Conservation (phyloP, 768 basidiomycete genomes). For the Leccinum fibrillosum region DNA sequence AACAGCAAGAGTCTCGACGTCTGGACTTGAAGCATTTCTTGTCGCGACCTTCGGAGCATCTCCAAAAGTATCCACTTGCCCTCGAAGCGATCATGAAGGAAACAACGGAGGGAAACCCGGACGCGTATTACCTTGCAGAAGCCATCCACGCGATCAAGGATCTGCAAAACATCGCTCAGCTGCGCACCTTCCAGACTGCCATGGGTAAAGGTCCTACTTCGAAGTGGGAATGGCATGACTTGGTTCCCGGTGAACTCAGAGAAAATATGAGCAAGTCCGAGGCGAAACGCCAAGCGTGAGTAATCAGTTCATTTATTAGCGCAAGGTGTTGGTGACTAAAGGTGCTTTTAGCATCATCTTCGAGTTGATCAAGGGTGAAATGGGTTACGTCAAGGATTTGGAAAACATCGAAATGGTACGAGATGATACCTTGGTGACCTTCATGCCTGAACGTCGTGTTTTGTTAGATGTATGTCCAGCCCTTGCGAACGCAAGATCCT, state of each 20-base stretch:
- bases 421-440: conserved; percentile 16
- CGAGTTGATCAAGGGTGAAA: conserved; percentile 92
- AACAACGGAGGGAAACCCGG: conserved; percentile 77
- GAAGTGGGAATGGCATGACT: conserved; percentile 90
- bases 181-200: conserved; percentile 87
- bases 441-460: conserved; percentile 3
- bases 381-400: conserved; percentile 91
- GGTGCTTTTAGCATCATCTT: conserved; percentile 71
- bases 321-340: neutral
- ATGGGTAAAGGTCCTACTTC: conserved; percentile 78
- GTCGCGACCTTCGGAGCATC: conserved; percentile 58
- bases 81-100: conserved; percentile 85
- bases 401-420: conserved; percentile 76
- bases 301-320: conserved; percentile 4
- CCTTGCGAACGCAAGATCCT: conserved; percentile 68
- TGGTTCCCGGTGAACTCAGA: conserved; percentile 68
- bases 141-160: conserved; percentile 83
- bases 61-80: conserved; percentile 70
- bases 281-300: conserved; percentile 81
- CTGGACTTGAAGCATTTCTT: conserved; percentile 63
- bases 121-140: conserved; percentile 77
- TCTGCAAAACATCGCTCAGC: conserved; percentile 74
- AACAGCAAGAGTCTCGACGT: conserved; percentile 54
- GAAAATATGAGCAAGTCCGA: conserved; percentile 67
- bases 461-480: conserved; percentile 74